Conservation (phyloP, 2,329 filamentous ascomycete species). For the Sclerotinia subarctica region DNA sequence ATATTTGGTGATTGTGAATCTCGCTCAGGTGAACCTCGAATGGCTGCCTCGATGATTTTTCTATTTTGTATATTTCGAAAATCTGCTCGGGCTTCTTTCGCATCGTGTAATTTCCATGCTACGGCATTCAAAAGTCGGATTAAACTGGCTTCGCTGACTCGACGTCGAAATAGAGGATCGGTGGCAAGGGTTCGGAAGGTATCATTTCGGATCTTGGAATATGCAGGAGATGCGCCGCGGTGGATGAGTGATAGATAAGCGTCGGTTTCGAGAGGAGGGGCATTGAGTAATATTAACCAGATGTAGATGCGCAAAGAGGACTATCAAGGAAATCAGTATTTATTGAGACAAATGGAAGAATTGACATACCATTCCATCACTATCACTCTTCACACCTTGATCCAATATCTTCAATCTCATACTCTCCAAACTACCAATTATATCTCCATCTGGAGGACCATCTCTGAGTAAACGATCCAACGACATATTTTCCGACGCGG, state of each 20-base stretch:
- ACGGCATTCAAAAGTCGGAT: slow-evolving; percentile 93
- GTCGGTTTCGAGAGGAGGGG: slow-evolving; percentile 79
- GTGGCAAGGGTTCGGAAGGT: slow-evolving; percentile 96
- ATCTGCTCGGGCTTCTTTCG: slow-evolving; percentile 46
- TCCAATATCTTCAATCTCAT: slow-evolving; percentile 70
- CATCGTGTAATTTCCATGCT: slow-evolving; percentile 89
- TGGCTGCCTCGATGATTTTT: slow-evolving; percentile 28
- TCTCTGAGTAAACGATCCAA: slow-evolving; percentile 77
- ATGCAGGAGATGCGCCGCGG: slow-evolving; percentile 88
- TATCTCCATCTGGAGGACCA: slow-evolving; percentile 70
- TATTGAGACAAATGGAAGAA: slow-evolving; percentile 17
- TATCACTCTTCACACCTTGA: slow-evolving; percentile 72
- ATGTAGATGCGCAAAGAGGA: slow-evolving; percentile 91
- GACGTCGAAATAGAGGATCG: slow-evolving; percentile 92
- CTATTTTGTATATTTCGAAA: slow-evolving; percentile 23
- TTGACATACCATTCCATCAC: slow-evolving; percentile 71
- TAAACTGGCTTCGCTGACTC: slow-evolving; percentile 91
- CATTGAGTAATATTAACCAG: slow-evolving; percentile 91
- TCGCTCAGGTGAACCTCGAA: slow-evolving; percentile 35
- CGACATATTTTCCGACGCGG: slow-evolving; percentile 53
- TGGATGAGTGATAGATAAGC: slow-evolving; percentile 87
- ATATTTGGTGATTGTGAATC: slow-evolving; percentile 33
- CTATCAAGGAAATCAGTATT: slow-evolving; percentile 45
- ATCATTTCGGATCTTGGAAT: slow-evolving; percentile 97
- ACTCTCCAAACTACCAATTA: slow-evolving; percentile 64